Conservation (phyloP, 352 stramenopile genomes). For the Blastocystis sp. region DNA sequence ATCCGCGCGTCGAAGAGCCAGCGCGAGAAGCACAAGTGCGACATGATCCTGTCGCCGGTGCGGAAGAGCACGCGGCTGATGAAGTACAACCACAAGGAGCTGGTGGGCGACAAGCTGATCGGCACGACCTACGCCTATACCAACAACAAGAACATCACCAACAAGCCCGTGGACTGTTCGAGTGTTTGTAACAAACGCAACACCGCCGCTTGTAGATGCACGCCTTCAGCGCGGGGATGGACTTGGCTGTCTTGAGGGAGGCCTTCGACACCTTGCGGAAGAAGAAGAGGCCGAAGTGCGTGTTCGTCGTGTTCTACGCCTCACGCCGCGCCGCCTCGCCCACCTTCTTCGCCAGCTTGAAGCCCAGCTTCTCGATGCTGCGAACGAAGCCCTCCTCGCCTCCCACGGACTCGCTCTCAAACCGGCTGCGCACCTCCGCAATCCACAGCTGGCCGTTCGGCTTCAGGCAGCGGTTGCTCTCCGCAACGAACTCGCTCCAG, state of each 20-base stretch:
- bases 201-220: constrained; percentile 53
- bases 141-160: constrained; percentile 12
- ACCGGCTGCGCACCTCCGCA: constrained; percentile 55
- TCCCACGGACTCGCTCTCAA: constrained; percentile 41
- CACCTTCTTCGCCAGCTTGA: constrained; percentile 29
- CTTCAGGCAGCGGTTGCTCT: constrained; percentile 41
- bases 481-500: constrained; percentile 58
- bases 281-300: constrained; percentile 55
- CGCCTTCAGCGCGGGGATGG: constrained; percentile 38
- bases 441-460: constrained; percentile 44
- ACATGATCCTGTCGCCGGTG: constrained; percentile 20
- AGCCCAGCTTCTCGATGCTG: constrained; percentile 62
- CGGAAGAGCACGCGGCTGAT: constrained; percentile 14
- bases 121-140: constrained; percentile 31
- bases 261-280: constrained; percentile 18
- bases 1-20: neutral
- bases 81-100: constrained; percentile 2
- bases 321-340: neutral
- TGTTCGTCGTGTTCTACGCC: constrained; percentile 9
- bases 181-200: neutral
- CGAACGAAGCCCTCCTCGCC: constrained; percentile 45
- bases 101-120: constrained; percentile 23
- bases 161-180: constrained; percentile 1
- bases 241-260: neutral
- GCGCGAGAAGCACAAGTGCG: constrained; percentile 18